phyloP scores from a whole-genome alignment of 352 stramenopile species.

The Globisporangium nagaii region DNA sequence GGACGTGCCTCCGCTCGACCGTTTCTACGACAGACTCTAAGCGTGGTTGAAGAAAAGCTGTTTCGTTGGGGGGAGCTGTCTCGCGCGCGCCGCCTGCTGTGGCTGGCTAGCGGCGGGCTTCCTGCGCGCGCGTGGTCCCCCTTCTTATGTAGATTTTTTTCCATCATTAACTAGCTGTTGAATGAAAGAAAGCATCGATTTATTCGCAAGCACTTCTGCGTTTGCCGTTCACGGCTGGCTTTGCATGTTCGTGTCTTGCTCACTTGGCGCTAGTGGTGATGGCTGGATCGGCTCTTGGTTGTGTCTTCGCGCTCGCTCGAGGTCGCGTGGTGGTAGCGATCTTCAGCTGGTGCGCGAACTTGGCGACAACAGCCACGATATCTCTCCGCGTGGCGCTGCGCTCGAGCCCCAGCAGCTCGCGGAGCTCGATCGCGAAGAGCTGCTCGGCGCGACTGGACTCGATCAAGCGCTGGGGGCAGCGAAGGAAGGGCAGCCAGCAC shows the following conservation, averaged over 20 bases:
- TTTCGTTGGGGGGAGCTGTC: not conserved
- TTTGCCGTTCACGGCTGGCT: not conserved
- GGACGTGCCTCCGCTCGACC: conserved; percentile 96
- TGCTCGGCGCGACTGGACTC: conserved; percentile 3
- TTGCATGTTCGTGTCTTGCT: no score
- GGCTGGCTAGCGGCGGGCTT: not conserved
- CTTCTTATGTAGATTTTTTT: conserved; percentile 17
- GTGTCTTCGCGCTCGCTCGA: not conserved
- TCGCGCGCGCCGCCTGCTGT: not conserved
- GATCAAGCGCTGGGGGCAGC: conserved; percentile 1
- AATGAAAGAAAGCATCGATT: conserved; percentile 15
- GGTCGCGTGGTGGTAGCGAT: not conserved
- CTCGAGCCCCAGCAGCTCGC: conserved; percentile 9
- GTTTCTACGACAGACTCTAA: conserved; percentile 99
- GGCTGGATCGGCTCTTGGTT: not conserved
- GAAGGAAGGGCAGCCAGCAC: not conserved
- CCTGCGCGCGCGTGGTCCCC: not conserved
- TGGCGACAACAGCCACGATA: not conserved
- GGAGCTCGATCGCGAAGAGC: conserved; percentile 5
- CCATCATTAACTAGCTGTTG: conserved; percentile 14
- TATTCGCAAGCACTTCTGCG: not conserved
- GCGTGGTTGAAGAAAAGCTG: conserved; percentile 10
- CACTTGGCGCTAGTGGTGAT: not conserved
- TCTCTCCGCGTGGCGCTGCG: not conserved
- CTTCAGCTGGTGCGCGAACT: conserved; percentile 2